These are phyloP conservation scores for Aurinia saxatilis DNA, from an alignment of 345 rosid genomes.

Conservation along the genomic window DNA sequence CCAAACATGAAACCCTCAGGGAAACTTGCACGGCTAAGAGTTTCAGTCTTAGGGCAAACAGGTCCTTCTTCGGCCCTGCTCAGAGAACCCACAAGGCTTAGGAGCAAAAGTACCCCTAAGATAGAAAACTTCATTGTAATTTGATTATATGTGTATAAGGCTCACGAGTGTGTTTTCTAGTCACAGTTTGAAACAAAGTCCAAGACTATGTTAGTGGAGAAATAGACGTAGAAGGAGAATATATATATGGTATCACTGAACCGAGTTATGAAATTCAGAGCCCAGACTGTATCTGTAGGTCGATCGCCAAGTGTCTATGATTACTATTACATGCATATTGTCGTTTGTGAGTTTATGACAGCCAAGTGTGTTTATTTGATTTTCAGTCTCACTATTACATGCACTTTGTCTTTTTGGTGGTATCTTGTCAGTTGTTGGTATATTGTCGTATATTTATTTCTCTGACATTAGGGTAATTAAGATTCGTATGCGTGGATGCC, in stretches of 20 bases:
- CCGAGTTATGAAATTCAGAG: neutral
- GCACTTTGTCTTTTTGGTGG: neutral
- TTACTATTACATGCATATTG: neutral
- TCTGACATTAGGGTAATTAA: neutral
- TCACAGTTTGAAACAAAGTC: neutral
- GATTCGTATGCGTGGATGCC: slow-evolving; percentile 1
- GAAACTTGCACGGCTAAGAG: slow-evolving; percentile 30
- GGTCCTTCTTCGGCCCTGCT: slow-evolving; percentile 20
- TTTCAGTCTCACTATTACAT: neutral
- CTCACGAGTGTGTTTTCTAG: neutral
- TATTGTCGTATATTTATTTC: neutral
- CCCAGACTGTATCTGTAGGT: neutral
- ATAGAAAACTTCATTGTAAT: slow-evolving; percentile 11
- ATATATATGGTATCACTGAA: neutral
- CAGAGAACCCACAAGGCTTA: slow-evolving; percentile 8
- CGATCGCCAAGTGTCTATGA: neutral
- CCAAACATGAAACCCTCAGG: slow-evolving; percentile 33
- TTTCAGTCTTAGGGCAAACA: slow-evolving; percentile 23
- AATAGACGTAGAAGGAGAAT: neutral
- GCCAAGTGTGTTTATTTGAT: no score
- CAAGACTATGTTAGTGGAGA: neutral
- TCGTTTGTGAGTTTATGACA: neutral
- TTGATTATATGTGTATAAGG: neutral
- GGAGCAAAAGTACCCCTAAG: slow-evolving; percentile 10
- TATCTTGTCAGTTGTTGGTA: neutral